Conservation (phyloP, 345 rosid genomes). For the Ailanthus altissimus region DNA sequence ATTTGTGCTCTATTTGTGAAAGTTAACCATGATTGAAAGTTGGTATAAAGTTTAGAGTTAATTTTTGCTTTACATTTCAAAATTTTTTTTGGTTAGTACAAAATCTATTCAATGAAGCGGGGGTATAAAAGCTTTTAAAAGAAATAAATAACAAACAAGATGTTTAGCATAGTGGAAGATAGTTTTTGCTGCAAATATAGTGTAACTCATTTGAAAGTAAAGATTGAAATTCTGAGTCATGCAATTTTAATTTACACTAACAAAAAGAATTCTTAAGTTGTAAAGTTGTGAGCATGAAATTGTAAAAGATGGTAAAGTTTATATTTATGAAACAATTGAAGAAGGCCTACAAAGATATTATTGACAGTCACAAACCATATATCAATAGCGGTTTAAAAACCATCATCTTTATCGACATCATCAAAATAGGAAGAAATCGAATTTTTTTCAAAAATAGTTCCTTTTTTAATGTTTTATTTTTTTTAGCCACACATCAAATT, state of each 20-base stretch:
- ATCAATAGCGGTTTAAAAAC: too few species aligned
- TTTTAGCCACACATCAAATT: too few species aligned
- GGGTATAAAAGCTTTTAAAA: too few species aligned
- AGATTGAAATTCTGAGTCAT: neutral
- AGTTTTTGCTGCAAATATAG: neutral
- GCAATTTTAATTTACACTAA: neutral
- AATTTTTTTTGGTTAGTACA: neutral
- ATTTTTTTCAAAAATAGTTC: too few species aligned
- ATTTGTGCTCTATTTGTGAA: neutral
- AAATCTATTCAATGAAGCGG: neutral
- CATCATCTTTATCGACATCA: too few species aligned
- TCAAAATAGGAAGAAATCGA: too few species aligned
- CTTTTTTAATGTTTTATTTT: too few species aligned
- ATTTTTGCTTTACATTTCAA: neutral
- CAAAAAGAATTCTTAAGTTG: neutral
- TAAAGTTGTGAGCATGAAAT: neutral
- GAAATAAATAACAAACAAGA: neutral
- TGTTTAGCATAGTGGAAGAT: constrained; percentile 1
- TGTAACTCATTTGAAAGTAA: neutral
- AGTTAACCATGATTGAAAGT: neutral
- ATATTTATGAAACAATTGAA: neutral
- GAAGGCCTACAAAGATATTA: neutral
- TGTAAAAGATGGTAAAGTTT: neutral
- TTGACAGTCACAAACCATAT: too few species aligned
- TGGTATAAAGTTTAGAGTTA: neutral